Base-by-base conservation (phyloP, 495 filamentous ascomycete genomes). In the Penicillium salamii region DNA sequence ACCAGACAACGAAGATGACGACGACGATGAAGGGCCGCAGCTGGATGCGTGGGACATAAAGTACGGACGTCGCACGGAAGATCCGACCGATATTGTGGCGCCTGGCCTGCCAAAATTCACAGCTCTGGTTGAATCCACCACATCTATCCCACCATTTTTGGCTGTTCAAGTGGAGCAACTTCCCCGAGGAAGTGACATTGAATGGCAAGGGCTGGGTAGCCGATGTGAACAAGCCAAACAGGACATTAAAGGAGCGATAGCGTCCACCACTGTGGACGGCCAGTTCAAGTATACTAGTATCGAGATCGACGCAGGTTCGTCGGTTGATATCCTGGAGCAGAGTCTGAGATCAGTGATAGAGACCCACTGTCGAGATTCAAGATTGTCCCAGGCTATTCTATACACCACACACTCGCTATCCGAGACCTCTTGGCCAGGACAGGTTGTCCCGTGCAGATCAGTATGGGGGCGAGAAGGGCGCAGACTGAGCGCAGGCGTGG, bases 31-130 rank as follows among this genome's bases (percentile, higher is more conserved):
- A 26, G 53, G 50, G 0, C 69, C 69, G 3, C 78, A 74, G 0
- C 68, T 85, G 45, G 89, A 95, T 69, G 70, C 82, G 4, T 93
- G 89, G 89, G 85, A 92, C 60, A 72, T 73, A 45, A 82, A 71
- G 52, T 79, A 84, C 50, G 81, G 85, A 46, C 63, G 61, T 7
- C 52, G 58, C 28, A 66, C 46, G 14, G 54, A 60, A 26, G 63
- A 66, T 19, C 37, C 59, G 33, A 46, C 40, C 20, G 39, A 54
- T 28, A 29, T 48, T 5, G 29, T 41, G 41, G 52, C 39, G 36
- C 49, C 57, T 6, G 47, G 35, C 20, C 42, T 72, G 24, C 67
- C 74, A 12, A 55, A 65, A n/a, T 69, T 72, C 24, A 53, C 51
- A 6, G 53, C 66, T 6, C 38, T 62, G 9, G 48, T 65, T 21